These are phyloP conservation scores for Paracoccidioides lutzii DNA, from an alignment of 2,329 filamentous ascomycete species.

Conservation along the genomic window DNA sequence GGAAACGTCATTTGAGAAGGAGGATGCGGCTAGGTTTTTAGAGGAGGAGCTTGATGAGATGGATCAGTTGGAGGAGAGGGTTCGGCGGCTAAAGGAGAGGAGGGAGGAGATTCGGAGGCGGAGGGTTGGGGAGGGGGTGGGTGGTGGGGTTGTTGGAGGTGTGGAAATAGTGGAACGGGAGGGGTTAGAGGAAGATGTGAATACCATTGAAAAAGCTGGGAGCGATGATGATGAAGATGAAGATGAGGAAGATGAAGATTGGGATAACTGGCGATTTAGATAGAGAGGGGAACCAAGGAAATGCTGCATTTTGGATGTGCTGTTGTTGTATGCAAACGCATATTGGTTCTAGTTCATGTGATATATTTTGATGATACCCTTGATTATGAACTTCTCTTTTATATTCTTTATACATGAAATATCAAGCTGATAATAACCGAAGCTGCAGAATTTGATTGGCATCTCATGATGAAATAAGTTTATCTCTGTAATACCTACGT, in stretches of 20 bases:
- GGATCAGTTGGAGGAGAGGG: constrained; percentile 62
- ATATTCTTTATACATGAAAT: not conserved
- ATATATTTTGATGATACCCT: constrained; percentile 5
- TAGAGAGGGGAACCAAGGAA: not conserved
- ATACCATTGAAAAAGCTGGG: constrained; percentile 21
- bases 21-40: constrained; percentile 60
- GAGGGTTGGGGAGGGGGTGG: constrained; percentile 21
- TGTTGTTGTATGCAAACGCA: not conserved
- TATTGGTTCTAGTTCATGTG: not conserved
- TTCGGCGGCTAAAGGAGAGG: constrained; percentile 55
- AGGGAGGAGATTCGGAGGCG: constrained; percentile 51
- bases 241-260: constrained; percentile 43
- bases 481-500: not conserved
- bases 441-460: not conserved
- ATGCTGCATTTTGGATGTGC: not conserved
- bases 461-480: not conserved
- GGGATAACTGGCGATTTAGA: constrained; percentile 33
- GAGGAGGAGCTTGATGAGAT: constrained; percentile 74
- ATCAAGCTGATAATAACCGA: not conserved
- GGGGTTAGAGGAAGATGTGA: constrained; percentile 24
- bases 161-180: constrained; percentile 17
- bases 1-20: constrained; percentile 53
- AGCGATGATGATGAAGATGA: constrained; percentile 35
- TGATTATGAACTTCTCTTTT: not conserved
- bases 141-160: constrained; percentile 17